Base-by-base conservation (phyloP, 345 rosid species). In the Aethionema arabicum region DNA sequence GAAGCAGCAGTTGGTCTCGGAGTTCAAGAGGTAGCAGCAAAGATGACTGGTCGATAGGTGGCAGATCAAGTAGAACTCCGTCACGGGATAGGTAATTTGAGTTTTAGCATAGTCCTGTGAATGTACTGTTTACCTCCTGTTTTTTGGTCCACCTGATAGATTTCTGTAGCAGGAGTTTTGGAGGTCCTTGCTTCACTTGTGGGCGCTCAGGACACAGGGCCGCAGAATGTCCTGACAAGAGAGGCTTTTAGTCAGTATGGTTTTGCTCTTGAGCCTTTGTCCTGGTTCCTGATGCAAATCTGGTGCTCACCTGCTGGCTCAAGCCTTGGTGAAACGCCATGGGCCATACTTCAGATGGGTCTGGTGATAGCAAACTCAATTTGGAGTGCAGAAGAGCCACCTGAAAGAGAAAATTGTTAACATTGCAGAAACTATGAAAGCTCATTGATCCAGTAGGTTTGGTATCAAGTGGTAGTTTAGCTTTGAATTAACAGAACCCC, bases 171-270 rank as follows among this genome's bases (percentile, higher is more conserved):
- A 83, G 96, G 68, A 45, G 76, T 65, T 90, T 90, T 30, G 96
- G 99, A 40, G 95, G 99, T 53, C 53, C 93, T 1, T 89, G 96
- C 70, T 92, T 89, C 76, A 80, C 42, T 65, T 90, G 95, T 56
- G 96, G 97, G 36, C 78, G 72, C 44, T 56, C 84, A 7, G 96
- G 99, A 42, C 97, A 93, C 63, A 84, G 83, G 78, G 90, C 99
- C 72, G 61, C 99, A 31, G 91, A 93, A 61, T 93, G 96, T 73
- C 90, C 95, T 36, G 78, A 59, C 66, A 80, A 77, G 68, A 51
- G 62, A 37, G 82, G 66, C 16, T 85, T 64, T 63, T 84, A 79
- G 77, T 15, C 16, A 32, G 0, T 29, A 27, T 6, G 7, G 29
- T 5, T 11, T 3, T 40, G 29, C 36, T 54, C 15, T 44, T 65